Evolutionary conservation across 352 stramenopile species (phyloP), one percentile per base, ranked within the genome.

Genomic region (Phytophthora ohioensis): DNA sequence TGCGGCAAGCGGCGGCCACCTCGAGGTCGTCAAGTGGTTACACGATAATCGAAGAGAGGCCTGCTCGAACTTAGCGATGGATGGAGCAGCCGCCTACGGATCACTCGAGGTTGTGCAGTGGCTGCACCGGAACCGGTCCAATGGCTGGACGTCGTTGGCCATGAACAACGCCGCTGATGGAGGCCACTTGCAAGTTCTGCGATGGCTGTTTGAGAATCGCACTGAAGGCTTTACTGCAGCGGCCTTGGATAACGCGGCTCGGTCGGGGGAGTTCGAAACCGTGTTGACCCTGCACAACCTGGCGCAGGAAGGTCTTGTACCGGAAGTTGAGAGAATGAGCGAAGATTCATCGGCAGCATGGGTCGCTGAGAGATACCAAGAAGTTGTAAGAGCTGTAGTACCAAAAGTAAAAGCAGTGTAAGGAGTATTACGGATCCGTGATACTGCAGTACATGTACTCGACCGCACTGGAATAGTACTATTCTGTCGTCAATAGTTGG

Each of bases 181-280:
- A 13, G 58, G 58, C 9, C 36, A 67, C n/a, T 13, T 67, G n/a
- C 59, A 8, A 15, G 48, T 53, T 0, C 59, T 67, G 31, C 59
- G 59, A 31, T 67, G 59, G 59, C 49, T 67, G 15, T 53, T 53
- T 17, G 59, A 67, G 36, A 67, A 59, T 31, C 59, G 59, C 3
- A 39, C 32, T 10, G 59, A 58, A 38, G 59, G 59, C 0, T 67
- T 67, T 12, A 67, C 59, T n/a, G 30, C 21, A 13, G 30, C 10
- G 39, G 59, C 59, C 1, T n/a, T 59, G 38, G 48, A 59, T 5
- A 67, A 52, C n/a, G 59, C 59, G 11, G 11, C 38, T 9, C 59
- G 38, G 10, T 52, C 30, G 30, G 49, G 17, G 13, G 27, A 67
- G 36, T 59, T 67, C 17, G 59, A 67, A 30, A 36, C 35, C 11